Base-by-base conservation (phyloP, 345 rosid genomes). In the Lumnitzera racemosa region DNA sequence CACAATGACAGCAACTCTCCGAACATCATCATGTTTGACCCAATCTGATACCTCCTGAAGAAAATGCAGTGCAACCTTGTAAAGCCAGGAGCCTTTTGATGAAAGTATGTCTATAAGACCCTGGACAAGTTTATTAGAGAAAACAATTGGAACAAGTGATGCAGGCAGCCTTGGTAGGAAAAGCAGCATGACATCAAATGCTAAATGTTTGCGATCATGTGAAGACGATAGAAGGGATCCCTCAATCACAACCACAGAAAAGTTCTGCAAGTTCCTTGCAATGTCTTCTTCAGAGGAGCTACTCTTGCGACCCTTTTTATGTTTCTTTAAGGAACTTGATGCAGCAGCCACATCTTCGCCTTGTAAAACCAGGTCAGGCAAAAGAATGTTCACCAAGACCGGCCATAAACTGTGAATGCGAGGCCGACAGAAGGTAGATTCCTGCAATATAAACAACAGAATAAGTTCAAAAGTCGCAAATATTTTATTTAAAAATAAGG, bases 391-490 rank as follows among this genome's bases (percentile, higher is more conserved):
- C 27, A 77, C 77, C 65, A 95, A 75, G 66, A 81, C 77, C 52
- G 84, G 81, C 99, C 97, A 95, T 57, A 90, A 60, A 63, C 94
- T 76, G 63, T 95, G 99, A 58, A 90, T 78, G 64, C 97, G 90
- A 69, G 99, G 99, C 76, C 86, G 96, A 66, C 97, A 95, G 78
- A 90, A 90, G 57, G 96, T 78, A 55, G 99, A 86, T 68, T 90
- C 96, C 99, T 95, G 91, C 67, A 62, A 80, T 51, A 54, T 69
- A 62, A 53, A 20, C 20, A 20, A 0, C 20, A 41, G 67, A 61
- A 70, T 25, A 65, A 59, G 65, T 47, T 53, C 11, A 61, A 3
- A 53, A 20, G 20, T 20, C 56, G 27, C 20, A 49, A 41, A 60
- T 36, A 9, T 47, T 56, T 16, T 7, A 16, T 20, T 20, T 20